A percentile compares a stretch with the other conserved stretches of the same genome.
These are phyloP conservation scores for Galerina sulciceps DNA, from an alignment of 768 basidiomycete genomes.

Conservation along the genomic window DNA sequence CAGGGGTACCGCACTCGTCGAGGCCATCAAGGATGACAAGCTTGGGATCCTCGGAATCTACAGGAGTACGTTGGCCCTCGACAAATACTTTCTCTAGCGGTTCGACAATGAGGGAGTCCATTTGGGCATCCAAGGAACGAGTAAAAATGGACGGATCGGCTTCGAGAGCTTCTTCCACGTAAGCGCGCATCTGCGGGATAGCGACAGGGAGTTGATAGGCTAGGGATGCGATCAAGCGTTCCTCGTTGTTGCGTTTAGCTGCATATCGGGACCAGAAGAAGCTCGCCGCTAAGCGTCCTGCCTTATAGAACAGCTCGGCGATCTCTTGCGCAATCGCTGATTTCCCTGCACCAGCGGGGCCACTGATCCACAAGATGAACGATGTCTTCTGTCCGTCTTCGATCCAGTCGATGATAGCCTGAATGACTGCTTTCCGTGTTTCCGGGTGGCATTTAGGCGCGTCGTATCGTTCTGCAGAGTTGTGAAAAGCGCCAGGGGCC, in stretches of 20 bases:
- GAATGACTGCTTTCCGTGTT: conserved; percentile 13
- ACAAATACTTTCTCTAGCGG: background rate
- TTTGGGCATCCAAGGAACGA: background rate
- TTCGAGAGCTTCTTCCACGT: background rate
- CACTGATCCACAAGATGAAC: conserved; percentile 19
- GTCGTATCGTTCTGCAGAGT: conserved; percentile 11
- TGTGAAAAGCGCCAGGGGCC: conserved; percentile 2
- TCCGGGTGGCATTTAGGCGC: conserved; percentile 17
- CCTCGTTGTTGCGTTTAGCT: background rate
- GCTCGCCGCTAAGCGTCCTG: background rate
- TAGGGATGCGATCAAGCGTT: conserved; percentile 8
- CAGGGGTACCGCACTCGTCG: conserved; percentile 19
- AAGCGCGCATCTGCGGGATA: background rate
- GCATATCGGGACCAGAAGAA: conserved; percentile 19
- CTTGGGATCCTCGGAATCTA: background rate
- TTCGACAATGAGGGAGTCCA: conserved; percentile 11
- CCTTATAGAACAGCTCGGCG: conserved; percentile 6
- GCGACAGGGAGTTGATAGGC: conserved; percentile 15
- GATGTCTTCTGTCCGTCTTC: background rate
- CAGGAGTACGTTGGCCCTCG: too few species aligned
- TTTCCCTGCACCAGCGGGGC: conserved; percentile 23
- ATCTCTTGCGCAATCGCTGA: conserved; percentile 19
- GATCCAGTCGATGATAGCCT: conserved; percentile 11
- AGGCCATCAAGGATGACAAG: conserved; percentile 21
- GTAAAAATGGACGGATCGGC: conserved; percentile 8